Conservation (phyloP, 768 basidiomycete species). For the Fibroporia radiculosa region DNA sequence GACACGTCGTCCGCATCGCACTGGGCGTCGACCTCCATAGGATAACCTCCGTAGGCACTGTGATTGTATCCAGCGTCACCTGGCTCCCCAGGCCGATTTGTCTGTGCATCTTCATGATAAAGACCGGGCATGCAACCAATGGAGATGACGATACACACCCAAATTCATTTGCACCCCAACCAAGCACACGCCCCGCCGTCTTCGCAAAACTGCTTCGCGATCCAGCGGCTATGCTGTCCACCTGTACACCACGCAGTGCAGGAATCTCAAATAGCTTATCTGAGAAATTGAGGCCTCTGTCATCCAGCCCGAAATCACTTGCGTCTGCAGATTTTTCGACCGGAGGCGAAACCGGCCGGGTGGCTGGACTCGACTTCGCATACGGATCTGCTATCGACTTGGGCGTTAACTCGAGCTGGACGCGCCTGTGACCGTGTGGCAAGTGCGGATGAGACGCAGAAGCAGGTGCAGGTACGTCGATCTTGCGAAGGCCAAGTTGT, state of each 20-base stretch:
- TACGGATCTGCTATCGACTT: slow-evolving; percentile 46
- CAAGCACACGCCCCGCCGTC: slow-evolving; percentile 71
- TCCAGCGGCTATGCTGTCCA: slow-evolving; percentile 69
- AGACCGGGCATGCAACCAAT: neutral
- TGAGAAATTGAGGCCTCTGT: slow-evolving; percentile 52
- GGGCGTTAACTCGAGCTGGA: slow-evolving; percentile 49
- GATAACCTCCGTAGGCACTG: slow-evolving; percentile 81
- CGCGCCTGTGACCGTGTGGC: slow-evolving; percentile 20
- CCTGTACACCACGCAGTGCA: slow-evolving; percentile 50
- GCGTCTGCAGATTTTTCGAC: slow-evolving; percentile 26
- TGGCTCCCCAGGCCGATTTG: slow-evolving; percentile 75
- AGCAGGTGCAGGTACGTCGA: slow-evolving; percentile 36
- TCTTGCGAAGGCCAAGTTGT: slow-evolving; percentile 74
- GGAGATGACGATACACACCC: slow-evolving; percentile 52
- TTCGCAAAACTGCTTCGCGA: slow-evolving; percentile 64
- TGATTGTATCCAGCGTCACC: slow-evolving; percentile 57
- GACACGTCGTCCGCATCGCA: slow-evolving; percentile 50
- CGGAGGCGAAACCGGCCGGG: slow-evolving; percentile 22
- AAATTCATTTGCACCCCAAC: slow-evolving; percentile 85
- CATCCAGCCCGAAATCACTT: slow-evolving; percentile 19
- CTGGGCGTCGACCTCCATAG: slow-evolving; percentile 49
- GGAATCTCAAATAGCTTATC: slow-evolving; percentile 73
- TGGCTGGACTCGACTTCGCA: slow-evolving; percentile 35
- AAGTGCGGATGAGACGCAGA: slow-evolving; percentile 15
- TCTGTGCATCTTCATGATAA: slow-evolving; percentile 29